Percentiles rank a stretch among this genome's conserved stretches.
phyloP scores from a whole-genome alignment of 2,329 filamentous ascomycete genomes.

The Talaromyces sp. region DNA sequence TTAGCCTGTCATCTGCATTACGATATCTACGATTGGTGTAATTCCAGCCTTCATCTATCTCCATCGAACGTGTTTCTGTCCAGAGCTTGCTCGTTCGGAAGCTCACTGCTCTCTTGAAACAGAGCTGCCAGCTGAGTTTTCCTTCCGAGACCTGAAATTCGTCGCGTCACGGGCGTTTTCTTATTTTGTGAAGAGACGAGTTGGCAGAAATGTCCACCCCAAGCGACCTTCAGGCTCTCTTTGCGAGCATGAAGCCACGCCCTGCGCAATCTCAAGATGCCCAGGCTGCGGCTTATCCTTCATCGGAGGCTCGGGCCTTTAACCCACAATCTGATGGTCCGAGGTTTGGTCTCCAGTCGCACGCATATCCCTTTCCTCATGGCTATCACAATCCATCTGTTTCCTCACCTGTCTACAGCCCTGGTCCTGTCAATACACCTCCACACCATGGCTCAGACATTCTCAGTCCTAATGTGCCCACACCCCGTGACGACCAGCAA shows the following conservation, averaged over 20 bases:
- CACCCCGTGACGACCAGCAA: constrained; percentile 42
- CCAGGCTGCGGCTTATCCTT: constrained; percentile 10
- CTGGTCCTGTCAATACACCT: constrained; percentile 51
- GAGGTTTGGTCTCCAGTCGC: constrained; percentile 19
- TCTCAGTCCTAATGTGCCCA: constrained; percentile 54
- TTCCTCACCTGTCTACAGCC: constrained; percentile 57
- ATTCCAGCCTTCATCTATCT: background rate
- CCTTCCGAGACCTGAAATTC: constrained; percentile 16
- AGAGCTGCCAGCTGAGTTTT: constrained; percentile 21
- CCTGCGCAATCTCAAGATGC: constrained; percentile 32
- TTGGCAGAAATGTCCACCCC: constrained; percentile 47
- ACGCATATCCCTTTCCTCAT: constrained; percentile 29
- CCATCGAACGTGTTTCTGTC: background rate
- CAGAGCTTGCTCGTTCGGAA: constrained; percentile 3
- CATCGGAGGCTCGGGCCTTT: constrained; percentile 24
- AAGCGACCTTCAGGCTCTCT: constrained; percentile 46
- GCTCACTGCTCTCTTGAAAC: constrained; percentile 18
- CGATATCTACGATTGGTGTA: background rate
- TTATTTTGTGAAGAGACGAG: constrained; percentile 27
- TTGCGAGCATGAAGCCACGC: constrained; percentile 45
- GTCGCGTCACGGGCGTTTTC: constrained; percentile 29
- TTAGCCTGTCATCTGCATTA: background rate
- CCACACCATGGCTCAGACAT: constrained; percentile 57
- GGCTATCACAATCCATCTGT: constrained; percentile 56
- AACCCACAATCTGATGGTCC: constrained; percentile 12